phyloP scores from a whole-genome alignment of 2,329 filamentous ascomycete genomes.

The Pseudogymnoascus verrucosus region DNA sequence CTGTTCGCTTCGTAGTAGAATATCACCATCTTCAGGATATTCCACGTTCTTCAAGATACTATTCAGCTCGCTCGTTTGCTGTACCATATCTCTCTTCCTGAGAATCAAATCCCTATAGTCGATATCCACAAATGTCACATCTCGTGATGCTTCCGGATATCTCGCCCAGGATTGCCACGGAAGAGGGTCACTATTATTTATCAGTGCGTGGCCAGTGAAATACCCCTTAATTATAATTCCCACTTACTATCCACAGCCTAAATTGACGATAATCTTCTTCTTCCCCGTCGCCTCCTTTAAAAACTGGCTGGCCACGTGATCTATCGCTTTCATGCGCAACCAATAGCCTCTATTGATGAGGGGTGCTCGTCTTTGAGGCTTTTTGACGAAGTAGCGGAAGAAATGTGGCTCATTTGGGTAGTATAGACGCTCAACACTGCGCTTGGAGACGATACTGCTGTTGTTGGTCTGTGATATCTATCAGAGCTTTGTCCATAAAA shows the following conservation, averaged over 20 bases:
- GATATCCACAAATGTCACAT: slow-evolving; percentile 69
- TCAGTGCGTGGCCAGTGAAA: background rate
- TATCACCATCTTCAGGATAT: slow-evolving; percentile 32
- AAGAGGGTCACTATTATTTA: slow-evolving; percentile 62
- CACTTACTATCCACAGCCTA: slow-evolving; percentile 84
- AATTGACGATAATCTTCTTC: slow-evolving; percentile 68
- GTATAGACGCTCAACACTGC: slow-evolving; percentile 86
- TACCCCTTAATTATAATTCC: slow-evolving; percentile 13
- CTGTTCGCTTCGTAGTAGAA: slow-evolving; percentile 57
- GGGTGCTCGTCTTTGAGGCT: slow-evolving; percentile 74
- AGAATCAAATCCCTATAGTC: slow-evolving; percentile 76
- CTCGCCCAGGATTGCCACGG: slow-evolving; percentile 74
- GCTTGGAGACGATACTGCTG: slow-evolving; percentile 85
- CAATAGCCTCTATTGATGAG: slow-evolving; percentile 87
- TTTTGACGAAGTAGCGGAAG: slow-evolving; percentile 80
- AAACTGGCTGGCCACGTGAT: slow-evolving; percentile 66
- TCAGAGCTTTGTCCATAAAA: background rate
- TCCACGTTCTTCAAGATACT: slow-evolving; percentile 41
- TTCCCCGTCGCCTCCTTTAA: slow-evolving; percentile 49
- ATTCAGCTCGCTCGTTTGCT: slow-evolving; percentile 52
- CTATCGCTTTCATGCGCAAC: slow-evolving; percentile 75
- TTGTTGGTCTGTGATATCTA: slow-evolving; percentile 61
- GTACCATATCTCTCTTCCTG: slow-evolving; percentile 63
- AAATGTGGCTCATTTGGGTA: slow-evolving; percentile 70
- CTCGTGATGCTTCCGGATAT: slow-evolving; percentile 49